phyloP scores from a whole-genome alignment of 2,329 filamentous ascomycete genomes.

The Paradendryphiella salina region DNA sequence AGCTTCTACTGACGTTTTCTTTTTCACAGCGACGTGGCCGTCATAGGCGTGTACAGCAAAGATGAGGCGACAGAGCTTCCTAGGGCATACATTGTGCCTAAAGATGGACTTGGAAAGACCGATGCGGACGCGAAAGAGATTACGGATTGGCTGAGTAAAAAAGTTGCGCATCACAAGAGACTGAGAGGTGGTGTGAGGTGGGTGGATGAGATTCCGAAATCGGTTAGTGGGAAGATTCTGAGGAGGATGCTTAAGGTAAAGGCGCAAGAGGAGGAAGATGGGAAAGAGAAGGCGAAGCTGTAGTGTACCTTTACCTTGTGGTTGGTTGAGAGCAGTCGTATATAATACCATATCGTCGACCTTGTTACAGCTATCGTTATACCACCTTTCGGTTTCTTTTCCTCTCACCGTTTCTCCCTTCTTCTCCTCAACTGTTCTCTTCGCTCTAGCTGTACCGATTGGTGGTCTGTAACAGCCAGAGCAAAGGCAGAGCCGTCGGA shows the following conservation, averaged over 20 bases:
- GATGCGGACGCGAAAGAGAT: conserved; percentile 47
- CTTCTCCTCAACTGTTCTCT: no score
- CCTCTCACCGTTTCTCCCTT: no score
- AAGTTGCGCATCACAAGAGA: conserved; percentile 54
- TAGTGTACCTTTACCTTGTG: conserved; percentile 27
- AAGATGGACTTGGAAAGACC: conserved; percentile 34
- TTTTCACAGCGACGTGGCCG: conserved; percentile 20
- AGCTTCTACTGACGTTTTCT: not conserved
- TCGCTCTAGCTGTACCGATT: no score
- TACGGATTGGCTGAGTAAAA: conserved; percentile 48
- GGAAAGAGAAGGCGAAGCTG: conserved; percentile 48
- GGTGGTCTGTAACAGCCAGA: no score
- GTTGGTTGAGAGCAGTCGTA: not conserved
- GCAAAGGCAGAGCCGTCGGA: no score
- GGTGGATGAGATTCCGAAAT: conserved; percentile 55
- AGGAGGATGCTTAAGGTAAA: conserved; percentile 51
- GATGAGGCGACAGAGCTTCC: conserved; percentile 52
- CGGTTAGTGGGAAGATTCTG: conserved; percentile 53
- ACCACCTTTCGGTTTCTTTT: no score
- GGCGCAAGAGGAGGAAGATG: conserved; percentile 48
- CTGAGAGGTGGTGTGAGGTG: conserved; percentile 53
- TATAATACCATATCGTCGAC: no score
- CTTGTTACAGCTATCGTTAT: no score
- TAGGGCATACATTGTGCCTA: conserved; percentile 45
- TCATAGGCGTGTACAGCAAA: conserved; percentile 52